Base-by-base conservation (phyloP, 495 filamentous ascomycete genomes). In the Penicillium daleae region DNA sequence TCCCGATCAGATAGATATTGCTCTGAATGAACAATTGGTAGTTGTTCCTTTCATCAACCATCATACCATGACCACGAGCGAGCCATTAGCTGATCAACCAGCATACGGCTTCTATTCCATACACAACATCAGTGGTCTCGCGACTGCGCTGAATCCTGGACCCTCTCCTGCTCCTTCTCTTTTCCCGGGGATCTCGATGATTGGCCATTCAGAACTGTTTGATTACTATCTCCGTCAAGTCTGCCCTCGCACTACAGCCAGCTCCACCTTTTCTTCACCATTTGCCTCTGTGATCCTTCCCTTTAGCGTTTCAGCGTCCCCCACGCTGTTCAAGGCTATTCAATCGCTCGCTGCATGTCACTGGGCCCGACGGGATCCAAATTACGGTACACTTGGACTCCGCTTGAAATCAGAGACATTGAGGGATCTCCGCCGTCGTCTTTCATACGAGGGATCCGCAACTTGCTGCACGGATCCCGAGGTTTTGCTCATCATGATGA, bases 161-260 rank as follows among this genome's bases (percentile, higher is more conserved):
- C 71, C 67, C 8, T 50, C 50, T 8, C 59, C 67, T 1, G 52
- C 66, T 2, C 50, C 74, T 17, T 60, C 74, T 6, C 57, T 78
- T 0, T 76, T 80, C 33, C 77, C 77, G 1, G 64, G 68, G 2
- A 29, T 74, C 1, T 64, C 73, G 27, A 58, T 66, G 8, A 55
- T 71, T 8, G 65, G 65, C 6, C 67, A 78, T 54, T 65, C 60
- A 6, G 69, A 72, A 35, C 59, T 81, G 19, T 74, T 81, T 22
- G 76, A 81, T 22, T 81, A 81, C 42, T 81, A 77, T 57, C 70
- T 81, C 7, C 72, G 74, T 19, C 74, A 77, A 44, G 71, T 81
- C 10, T 81, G 78, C 58, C 78, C 78, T 35, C 75, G 76, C 9
- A 79, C 76, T 3, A 77, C 73, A 1, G 71, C 75, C 15, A 79